These are phyloP conservation scores for Lipomyces spencermartinsiae DNA, from an alignment of 805 yeast genomes.

Conservation along the genomic window DNA sequence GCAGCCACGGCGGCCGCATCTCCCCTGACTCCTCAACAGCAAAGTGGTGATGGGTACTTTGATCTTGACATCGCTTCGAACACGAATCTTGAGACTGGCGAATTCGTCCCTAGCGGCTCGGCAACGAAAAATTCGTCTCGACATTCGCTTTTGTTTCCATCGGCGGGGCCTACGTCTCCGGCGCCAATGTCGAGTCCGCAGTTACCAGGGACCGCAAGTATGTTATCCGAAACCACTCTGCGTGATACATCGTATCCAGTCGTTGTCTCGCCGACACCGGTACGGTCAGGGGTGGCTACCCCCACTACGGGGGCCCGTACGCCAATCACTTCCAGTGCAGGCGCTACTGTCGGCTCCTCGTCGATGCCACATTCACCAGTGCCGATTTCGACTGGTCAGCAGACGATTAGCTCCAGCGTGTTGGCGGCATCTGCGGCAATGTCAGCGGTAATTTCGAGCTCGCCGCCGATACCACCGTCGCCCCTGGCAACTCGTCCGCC, in stretches of 20 bases:
- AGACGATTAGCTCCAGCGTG: conserved; percentile 19
- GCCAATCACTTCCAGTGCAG: background rate
- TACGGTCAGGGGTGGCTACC: background rate
- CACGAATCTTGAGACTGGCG: conserved; percentile 30
- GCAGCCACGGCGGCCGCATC: conserved; percentile 1
- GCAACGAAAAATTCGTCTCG: conserved; percentile 1
- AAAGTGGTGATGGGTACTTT: conserved; percentile 21
- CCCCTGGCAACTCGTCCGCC: conserved; percentile 19
- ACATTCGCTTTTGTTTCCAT: conserved; percentile 12
- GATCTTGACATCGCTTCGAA: conserved; percentile 28
- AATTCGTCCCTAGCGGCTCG: conserved; percentile 5
- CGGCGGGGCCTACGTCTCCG: background rate
- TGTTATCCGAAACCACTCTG: background rate
- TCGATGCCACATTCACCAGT: conserved; percentile 8
- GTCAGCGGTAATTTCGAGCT: conserved; percentile 19
- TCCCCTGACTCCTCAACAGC: conserved; percentile 4
- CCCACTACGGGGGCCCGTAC: background rate
- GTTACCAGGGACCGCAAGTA: background rate
- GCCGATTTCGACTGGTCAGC: conserved; percentile 2
- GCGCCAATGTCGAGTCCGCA: background rate
- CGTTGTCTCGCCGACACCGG: background rate
- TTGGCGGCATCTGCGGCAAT: conserved; percentile 30
- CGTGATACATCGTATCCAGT: background rate
- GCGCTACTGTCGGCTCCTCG: conserved; percentile 1
- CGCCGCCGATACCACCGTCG: conserved; percentile 33